Evolutionary conservation across 2,329 filamentous ascomycete species (phyloP).

Genomic region (Exophiala dermatitidis): DNA sequence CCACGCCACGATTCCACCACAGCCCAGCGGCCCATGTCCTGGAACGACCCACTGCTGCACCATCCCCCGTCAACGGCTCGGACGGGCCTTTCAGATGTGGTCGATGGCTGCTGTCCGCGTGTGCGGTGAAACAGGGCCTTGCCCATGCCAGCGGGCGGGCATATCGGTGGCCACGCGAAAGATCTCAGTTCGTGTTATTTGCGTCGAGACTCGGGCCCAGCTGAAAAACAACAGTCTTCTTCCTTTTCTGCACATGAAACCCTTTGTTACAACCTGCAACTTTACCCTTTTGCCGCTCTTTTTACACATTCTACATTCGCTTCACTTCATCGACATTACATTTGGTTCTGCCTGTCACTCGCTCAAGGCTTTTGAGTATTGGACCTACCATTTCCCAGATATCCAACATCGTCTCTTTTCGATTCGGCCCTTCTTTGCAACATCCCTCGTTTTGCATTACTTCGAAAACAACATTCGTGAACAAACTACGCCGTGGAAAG

Average conservation of each 20-base stretch:
- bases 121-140: slow-evolving; percentile 15
- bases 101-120: neutral
- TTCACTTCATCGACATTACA: slow-evolving; percentile 10
- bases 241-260: slow-evolving; percentile 12
- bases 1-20: slow-evolving; percentile 11
- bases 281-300: slow-evolving; percentile 5
- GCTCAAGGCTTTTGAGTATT: neutral
- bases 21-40: neutral
- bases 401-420: neutral
- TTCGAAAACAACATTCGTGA: neutral
- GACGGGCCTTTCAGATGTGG: slow-evolving; percentile 7
- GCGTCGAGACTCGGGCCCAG: slow-evolving; percentile 6
- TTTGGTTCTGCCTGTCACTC: slow-evolving; percentile 10
- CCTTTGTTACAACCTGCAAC: neutral
- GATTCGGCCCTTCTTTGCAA: neutral
- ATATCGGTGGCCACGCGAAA: neutral
- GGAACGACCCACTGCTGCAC: neutral
- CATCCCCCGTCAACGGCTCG: slow-evolving; percentile 2
- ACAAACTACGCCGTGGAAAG: neutral
- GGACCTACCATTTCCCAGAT: neutral
- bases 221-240: slow-evolving; percentile 14
- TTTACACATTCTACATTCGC: neutral
- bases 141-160: neutral
- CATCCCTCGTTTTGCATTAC: neutral
- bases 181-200: slow-evolving; percentile 6